Evolutionary conservation across 306 rosid genomes (phyloP).

Genomic region (Prunus kanzakura): DNA sequence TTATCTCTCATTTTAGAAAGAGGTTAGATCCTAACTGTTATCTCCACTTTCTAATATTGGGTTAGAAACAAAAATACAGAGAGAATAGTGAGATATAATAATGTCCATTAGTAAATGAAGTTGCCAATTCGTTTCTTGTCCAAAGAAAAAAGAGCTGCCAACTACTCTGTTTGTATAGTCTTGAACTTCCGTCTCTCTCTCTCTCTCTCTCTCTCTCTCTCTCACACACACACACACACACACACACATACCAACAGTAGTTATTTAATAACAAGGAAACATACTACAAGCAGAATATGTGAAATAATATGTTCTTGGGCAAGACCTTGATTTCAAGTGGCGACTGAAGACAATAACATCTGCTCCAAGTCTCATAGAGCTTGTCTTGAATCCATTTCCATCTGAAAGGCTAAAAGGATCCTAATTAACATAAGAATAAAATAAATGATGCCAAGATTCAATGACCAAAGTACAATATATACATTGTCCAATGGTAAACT

Average conservation of each 20-base stretch:
- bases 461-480: slow-evolving; percentile 33
- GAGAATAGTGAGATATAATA: background rate
- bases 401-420: slow-evolving; percentile 53
- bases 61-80: too few relatives aligned
- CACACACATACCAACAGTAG: background rate
- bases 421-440: slow-evolving; percentile 23
- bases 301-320: background rate
- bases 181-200: background rate
- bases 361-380: slow-evolving; percentile 96
- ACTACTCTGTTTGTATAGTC: background rate
- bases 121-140: background rate
- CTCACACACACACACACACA: too few relatives aligned
- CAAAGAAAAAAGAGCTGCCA: background rate
- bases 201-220: too few relatives aligned
- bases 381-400: slow-evolving; percentile 98
- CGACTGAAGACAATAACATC: slow-evolving; percentile 87
- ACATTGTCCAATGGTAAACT: slow-evolving; percentile 79
- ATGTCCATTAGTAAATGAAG: background rate
- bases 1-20: too few relatives aligned
- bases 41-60: too few relatives aligned
- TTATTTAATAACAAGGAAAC: background rate
- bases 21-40: too few relatives aligned
- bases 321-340: slow-evolving; percentile 51
- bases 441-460: slow-evolving; percentile 11
- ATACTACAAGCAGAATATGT: too few relatives aligned